phyloP scores from a whole-genome alignment of 1,284 basidiomycete species.

The Sanghuangporus baumii region DNA sequence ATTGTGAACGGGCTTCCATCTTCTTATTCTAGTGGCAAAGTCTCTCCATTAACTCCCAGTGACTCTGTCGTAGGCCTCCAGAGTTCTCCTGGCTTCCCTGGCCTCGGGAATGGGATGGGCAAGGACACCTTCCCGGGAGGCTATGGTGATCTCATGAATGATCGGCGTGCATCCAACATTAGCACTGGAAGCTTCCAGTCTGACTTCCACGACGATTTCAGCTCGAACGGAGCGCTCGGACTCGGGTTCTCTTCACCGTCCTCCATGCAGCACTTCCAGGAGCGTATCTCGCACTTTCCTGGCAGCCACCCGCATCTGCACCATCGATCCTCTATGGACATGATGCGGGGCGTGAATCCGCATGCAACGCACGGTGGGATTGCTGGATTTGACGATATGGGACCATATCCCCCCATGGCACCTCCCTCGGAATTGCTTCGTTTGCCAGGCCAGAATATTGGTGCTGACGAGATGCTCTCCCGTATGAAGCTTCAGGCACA shows the following conservation, averaged over 20 bases:
- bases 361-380: constrained; percentile 55
- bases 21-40: constrained; percentile 63
- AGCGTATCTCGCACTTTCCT: constrained; percentile 49
- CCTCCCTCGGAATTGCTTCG: constrained; percentile 52
- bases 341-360: constrained; percentile 60
- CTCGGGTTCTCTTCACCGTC: constrained; percentile 37
- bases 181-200: constrained; percentile 39
- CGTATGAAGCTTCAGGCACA: constrained; percentile 57
- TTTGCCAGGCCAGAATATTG: constrained; percentile 37
- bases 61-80: constrained; percentile 53
- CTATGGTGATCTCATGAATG: constrained; percentile 36
- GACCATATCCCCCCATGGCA: constrained; percentile 46
- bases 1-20: constrained; percentile 55
- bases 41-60: constrained; percentile 65
- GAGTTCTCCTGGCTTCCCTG: constrained; percentile 46
- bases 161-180: constrained; percentile 51
- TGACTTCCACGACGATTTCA: constrained; percentile 57
- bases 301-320: constrained; percentile 34
- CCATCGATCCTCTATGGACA: constrained; percentile 41
- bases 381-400: constrained; percentile 50
- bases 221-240: constrained; percentile 32
- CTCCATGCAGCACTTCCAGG: constrained; percentile 49
- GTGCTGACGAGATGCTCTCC: constrained; percentile 55
- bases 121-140: constrained; percentile 46
- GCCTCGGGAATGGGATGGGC: constrained; percentile 31